Evolutionary conservation across 805 yeast genomes (phyloP), one percentile per base, ranked within the genome.

Genomic region (Saturnispora gosingensis): DNA sequence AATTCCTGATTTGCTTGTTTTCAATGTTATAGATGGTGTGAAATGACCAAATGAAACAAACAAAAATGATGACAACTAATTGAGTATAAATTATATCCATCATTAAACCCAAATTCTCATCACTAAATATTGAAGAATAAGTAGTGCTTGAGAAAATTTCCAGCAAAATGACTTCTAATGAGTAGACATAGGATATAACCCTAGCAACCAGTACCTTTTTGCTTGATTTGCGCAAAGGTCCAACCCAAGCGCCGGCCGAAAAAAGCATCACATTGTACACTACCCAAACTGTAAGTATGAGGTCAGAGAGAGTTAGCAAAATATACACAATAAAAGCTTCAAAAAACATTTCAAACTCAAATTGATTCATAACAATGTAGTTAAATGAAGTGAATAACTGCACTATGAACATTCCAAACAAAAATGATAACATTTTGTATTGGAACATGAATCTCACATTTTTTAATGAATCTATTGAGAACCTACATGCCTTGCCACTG

Each of bases 401-500:
- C n/a, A 62, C n/a, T 2, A 56, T 36, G 4, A 55, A 52, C 5
- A 58, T 60, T 15, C 55, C 49, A 16, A 54, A 40, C 50, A 57
- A 59, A 25, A 59, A 55, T 32, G 54, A 40, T 5, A 66, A 39
- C 11, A 65, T 55, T 46, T 63, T 64, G 40, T 57, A 54, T 54
- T 67, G 71, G 13, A 67, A 51, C 2, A 56, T 48, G 35, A 49
- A 61, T 43, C 57, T 59, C 38, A 50, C 58, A 45, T 56, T 49
- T 39, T 55, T 55, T 5, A 61, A 43, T 3, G 57, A 43, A 22
- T 52, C 57, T 15, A 61, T 30, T 2, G 59, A 40, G 13, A 58
- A 53, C 3, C 64, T 59, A 38, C 57, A 60, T 34, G 61, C 43
- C 28, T 58, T 57, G 40, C 55, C 59, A 9, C 24, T 11, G 11